phyloP scores from a whole-genome alignment of 169 alveolate genomes.

The Eimeria maxima region DNA sequence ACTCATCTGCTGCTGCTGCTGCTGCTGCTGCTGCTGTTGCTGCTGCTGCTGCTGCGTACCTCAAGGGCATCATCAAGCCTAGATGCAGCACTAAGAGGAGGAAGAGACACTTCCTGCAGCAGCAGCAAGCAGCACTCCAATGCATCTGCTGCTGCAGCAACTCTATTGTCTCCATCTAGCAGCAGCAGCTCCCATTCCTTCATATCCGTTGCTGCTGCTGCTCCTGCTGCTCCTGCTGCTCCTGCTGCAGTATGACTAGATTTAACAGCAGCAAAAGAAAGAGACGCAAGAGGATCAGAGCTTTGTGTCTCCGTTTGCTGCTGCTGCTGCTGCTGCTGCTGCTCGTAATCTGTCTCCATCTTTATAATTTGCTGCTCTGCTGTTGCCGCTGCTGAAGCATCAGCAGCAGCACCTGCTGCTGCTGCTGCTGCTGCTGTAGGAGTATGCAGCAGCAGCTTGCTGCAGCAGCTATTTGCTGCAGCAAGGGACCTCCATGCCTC shows the following conservation, averaged over 20 bases:
- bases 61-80: slow-evolving; percentile 20
- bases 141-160: slow-evolving; percentile 55
- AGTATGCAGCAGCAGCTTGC: background rate
- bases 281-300: slow-evolving; percentile 14
- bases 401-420: background rate
- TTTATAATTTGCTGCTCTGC: background rate
- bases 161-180: slow-evolving; percentile 18
- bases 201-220: background rate
- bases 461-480: background rate
- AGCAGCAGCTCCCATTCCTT: slow-evolving; percentile 7
- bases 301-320: background rate
- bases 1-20: background rate
- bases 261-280: background rate
- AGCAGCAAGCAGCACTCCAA: slow-evolving; percentile 39
- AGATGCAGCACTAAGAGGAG: slow-evolving; percentile 58
- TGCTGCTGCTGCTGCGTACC: slow-evolving; percentile 26
- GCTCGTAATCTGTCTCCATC: background rate
- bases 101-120: slow-evolving; percentile 54
- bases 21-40: background rate
- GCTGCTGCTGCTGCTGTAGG: background rate
- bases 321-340: background rate
- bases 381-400: slow-evolving; percentile 17
- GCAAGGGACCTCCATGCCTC: slow-evolving; percentile 34
- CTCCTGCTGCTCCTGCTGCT: slow-evolving; percentile 41
- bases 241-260: background rate